These are phyloP conservation scores for Camelina neglecta DNA, from an alignment of 345 rosid species.

Conservation along the genomic window DNA sequence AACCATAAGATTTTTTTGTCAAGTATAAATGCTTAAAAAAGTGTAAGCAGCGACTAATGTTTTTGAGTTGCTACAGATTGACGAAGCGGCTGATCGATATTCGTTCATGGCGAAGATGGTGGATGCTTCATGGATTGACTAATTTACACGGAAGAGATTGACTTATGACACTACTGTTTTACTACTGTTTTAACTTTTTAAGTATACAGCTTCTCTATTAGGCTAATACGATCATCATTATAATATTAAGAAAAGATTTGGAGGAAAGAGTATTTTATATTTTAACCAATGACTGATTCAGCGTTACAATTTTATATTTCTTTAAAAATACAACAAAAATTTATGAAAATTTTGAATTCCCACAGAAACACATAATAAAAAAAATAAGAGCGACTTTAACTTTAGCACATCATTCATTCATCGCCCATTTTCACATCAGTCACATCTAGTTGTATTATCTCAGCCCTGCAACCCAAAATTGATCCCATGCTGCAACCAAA, in stretches of 20 bases:
- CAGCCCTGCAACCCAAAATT: constrained; percentile 83
- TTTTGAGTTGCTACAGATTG: constrained; percentile 59
- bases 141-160: constrained; percentile 16
- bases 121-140: constrained; percentile 74
- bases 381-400: background rate
- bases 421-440: constrained; percentile 92
- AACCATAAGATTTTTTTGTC: background rate
- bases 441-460: constrained; percentile 90
- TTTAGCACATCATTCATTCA: constrained; percentile 34
- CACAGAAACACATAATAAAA: background rate
- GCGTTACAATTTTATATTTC: too few relatives aligned
- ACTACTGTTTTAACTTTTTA: too few relatives aligned
- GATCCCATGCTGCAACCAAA: constrained; percentile 73
- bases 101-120: constrained; percentile 84
- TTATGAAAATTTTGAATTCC: too few relatives aligned
- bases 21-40: background rate
- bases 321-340: too few relatives aligned
- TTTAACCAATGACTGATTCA: background rate
- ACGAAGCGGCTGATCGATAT: constrained; percentile 83
- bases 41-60: background rate
- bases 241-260: background rate
- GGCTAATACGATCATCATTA: background rate
- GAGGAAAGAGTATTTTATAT: background rate
- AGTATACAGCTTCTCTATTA: background rate
- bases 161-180: background rate